Percentiles rank a stretch among this genome's conserved stretches.
Evolutionary conservation across 2,329 filamentous ascomycete genomes (phyloP).

Genomic region (Stagonosporopsis chrysanthemi): DNA sequence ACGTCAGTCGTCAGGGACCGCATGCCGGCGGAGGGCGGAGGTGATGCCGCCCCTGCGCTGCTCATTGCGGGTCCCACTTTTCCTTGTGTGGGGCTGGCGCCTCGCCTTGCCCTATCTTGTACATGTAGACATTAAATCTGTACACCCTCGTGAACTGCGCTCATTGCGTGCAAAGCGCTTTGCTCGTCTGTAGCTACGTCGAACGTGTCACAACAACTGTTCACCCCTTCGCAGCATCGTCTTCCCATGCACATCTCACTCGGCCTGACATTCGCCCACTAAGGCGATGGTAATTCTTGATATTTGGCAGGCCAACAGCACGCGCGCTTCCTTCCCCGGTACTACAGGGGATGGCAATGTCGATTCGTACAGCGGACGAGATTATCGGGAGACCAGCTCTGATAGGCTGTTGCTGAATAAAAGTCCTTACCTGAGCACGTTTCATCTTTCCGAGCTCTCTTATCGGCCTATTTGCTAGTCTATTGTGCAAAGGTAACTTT

Average conservation of each 20-base stretch:
- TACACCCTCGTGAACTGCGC: no score
- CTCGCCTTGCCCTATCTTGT: neutral
- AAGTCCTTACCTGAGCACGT: no score
- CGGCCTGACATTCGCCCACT: neutral
- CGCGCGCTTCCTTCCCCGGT: neutral
- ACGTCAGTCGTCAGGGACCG: constrained; percentile 15
- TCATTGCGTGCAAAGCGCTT: neutral
- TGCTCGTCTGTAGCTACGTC: neutral
- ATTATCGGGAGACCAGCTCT: no score
- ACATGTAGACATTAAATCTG: no score
- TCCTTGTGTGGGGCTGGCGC: neutral
- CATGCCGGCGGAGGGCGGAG: constrained; percentile 2
- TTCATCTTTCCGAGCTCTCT: no score
- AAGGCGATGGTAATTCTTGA: neutral
- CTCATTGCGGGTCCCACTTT: constrained; percentile 6
- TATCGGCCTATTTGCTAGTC: no score
- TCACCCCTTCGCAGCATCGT: neutral
- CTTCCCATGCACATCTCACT: neutral
- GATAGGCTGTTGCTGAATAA: no score
- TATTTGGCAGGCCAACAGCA: neutral
- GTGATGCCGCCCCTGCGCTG: constrained; percentile 6
- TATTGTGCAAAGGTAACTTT: no score
- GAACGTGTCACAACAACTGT: neutral
- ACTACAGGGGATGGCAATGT: no score
- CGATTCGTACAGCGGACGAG: no score